Percentiles rank a stretch among this genome's conserved stretches.
These are phyloP conservation scores for Fusarium ramigenum DNA, from an alignment of 2,329 filamentous ascomycete genomes.

Conservation along the genomic window DNA sequence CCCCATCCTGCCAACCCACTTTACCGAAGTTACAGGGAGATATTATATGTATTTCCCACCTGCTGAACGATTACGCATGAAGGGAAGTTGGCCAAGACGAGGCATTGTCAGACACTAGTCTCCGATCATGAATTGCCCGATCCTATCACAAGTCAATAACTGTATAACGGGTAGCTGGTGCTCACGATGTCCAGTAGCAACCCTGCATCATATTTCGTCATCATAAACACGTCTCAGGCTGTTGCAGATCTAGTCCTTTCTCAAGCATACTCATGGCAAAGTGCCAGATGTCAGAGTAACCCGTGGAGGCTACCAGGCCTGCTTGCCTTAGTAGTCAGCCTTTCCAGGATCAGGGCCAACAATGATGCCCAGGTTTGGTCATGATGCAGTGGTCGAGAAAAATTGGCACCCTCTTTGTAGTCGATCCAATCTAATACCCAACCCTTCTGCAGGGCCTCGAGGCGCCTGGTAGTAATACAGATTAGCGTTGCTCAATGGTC, in stretches of 20 bases:
- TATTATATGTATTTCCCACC: neutral
- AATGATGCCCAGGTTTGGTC: conserved; percentile 34
- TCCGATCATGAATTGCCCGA: neutral
- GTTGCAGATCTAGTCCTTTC: neutral
- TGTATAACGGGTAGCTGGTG: neutral
- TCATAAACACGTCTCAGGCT: conserved; percentile 12
- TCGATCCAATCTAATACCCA: conserved; percentile 13
- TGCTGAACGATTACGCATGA: neutral
- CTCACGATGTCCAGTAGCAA: neutral
- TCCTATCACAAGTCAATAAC: neutral
- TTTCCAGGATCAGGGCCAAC: conserved; percentile 5
- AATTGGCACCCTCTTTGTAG: conserved; percentile 5
- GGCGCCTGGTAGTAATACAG: conserved; percentile 22
- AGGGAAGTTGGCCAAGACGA: neutral
- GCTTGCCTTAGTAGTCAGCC: conserved; percentile 1
- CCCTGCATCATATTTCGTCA: conserved; percentile 33
- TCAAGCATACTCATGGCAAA: neutral
- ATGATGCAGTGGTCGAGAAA: conserved; percentile 25
- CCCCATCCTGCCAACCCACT: conserved; percentile 15
- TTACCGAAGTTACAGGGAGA: conserved; percentile 14
- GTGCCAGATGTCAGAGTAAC: neutral
- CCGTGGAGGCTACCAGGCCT: neutral
- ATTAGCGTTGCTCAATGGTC: conserved; percentile 25
- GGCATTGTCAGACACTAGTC: neutral
- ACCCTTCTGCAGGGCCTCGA: conserved; percentile 10